Percentiles rank a stretch among this genome's conserved stretches.
Evolutionary conservation across 345 rosid genomes (phyloP).

Genomic region (Eucalyptus erythrocorys): DNA sequence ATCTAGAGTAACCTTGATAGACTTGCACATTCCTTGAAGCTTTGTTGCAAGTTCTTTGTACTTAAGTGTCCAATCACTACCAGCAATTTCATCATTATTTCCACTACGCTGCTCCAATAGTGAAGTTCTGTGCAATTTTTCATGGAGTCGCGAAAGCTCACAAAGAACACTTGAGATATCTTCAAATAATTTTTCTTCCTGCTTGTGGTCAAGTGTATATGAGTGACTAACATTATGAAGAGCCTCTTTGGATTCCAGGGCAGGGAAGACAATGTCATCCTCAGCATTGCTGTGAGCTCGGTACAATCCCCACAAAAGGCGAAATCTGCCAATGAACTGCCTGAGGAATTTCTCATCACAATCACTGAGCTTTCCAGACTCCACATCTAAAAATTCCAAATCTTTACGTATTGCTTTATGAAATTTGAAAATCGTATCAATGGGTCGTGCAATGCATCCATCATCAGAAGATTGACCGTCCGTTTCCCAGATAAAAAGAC

Average conservation of each 20-base stretch:
- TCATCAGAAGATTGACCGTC: slow-evolving; percentile 33
- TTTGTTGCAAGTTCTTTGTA: slow-evolving; percentile 69
- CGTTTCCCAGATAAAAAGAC: slow-evolving; percentile 80
- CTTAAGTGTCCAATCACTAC: slow-evolving; percentile 22
- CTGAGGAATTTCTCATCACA: slow-evolving; percentile 64
- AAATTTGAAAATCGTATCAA: slow-evolving; percentile 84
- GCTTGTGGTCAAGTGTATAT: slow-evolving; percentile 82
- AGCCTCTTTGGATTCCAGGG: slow-evolving; percentile 86
- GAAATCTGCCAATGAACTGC: slow-evolving; percentile 77
- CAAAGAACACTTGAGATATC: slow-evolving; percentile 63
- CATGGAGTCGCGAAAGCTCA: slow-evolving; percentile 56
- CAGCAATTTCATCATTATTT: slow-evolving; percentile 4
- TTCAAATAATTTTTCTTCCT: slow-evolving; percentile 82
- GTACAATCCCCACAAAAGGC: slow-evolving; percentile 79
- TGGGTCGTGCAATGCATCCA: slow-evolving; percentile 51
- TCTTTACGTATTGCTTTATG: slow-evolving; percentile 89
- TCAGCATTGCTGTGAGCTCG: slow-evolving; percentile 95
- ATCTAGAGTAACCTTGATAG: slow-evolving; percentile 69
- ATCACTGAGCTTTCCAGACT: slow-evolving; percentile 69
- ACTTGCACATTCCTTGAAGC: slow-evolving; percentile 96
- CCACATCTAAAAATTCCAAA: slow-evolving; percentile 80
- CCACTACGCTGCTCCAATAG: slow-evolving; percentile 13
- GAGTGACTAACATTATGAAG: slow-evolving; percentile 96
- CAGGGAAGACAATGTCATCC: slow-evolving; percentile 92
- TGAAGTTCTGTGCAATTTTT: slow-evolving; percentile 19